Evolutionary conservation across 2,329 filamentous ascomycete species (phyloP).

Genomic region (Talaromyces sp.): DNA sequence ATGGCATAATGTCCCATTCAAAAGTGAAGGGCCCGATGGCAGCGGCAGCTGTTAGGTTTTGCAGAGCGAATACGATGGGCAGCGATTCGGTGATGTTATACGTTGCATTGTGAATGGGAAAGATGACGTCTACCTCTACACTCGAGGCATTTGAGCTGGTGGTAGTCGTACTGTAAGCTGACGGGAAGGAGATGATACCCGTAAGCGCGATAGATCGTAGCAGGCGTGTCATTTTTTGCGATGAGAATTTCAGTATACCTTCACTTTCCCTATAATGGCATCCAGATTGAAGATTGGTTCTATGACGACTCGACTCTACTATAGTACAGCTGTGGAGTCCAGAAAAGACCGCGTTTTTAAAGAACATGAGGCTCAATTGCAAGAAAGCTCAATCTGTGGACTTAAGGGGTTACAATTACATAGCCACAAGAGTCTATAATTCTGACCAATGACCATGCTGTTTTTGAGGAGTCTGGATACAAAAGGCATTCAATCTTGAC

Average conservation of each 20-base stretch:
- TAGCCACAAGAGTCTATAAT: not conserved
- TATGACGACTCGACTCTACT: no score
- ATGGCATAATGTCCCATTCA: constrained; percentile 13
- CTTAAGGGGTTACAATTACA: not conserved
- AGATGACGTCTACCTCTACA: constrained; percentile 14
- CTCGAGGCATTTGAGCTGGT: not conserved
- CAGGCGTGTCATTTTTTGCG: constrained; percentile 3
- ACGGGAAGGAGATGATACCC: not conserved
- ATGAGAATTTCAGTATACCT: not conserved
- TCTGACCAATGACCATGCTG: not conserved
- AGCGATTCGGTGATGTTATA: constrained; percentile 12
- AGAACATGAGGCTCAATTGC: not conserved
- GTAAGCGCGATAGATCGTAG: not conserved
- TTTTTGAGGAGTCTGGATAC: not conserved
- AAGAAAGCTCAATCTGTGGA: not conserved
- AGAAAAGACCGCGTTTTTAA: no score
- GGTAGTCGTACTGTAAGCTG: not conserved
- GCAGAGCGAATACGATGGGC: constrained; percentile 10
- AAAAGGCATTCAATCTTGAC: not conserved
- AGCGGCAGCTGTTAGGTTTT: constrained; percentile 10
- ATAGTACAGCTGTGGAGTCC: no score
- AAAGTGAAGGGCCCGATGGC: constrained; percentile 11
- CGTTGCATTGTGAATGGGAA: constrained; percentile 9
- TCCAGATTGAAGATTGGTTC: not conserved
- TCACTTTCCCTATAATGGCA: not conserved